Evolutionary conservation across 2,329 filamentous ascomycete species (phyloP), one percentile per base, ranked within the genome.

Genomic region (Fusarium pseudonygamai): DNA sequence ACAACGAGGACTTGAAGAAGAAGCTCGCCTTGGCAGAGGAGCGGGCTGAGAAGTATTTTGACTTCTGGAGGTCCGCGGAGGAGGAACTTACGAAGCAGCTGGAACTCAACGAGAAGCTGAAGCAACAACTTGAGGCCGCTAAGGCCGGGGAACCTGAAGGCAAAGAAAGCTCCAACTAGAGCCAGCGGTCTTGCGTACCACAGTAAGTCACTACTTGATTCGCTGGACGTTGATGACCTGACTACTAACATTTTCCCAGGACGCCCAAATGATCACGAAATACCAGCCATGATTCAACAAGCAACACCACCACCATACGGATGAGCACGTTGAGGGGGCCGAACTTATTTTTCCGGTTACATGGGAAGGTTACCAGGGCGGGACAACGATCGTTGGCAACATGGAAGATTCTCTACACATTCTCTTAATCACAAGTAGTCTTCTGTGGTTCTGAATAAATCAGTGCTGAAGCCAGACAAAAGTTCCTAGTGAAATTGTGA

Each of bases 1-100:
- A 26, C 0, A 26, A 45, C 0, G 45, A 47, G 3, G 45, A 47
- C 3, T 9, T 28, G 0, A 28, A 47, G 9, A 28, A 47, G 6
- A 22, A 22, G 9, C 45, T 28, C 20, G 26, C 26, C 13, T 20
- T 47, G 8, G 26, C 26, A 4, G 26, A 47, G 45, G 20, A 47
- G 20, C 45, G 45, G 6, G 9, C 14, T 5, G 12, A 46, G 24
- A 26, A 14, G 13, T 28, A 7, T 2, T 22, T 28, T 0, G 45
- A 47, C 9, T 47, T 22, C 20, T 47, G 45, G 45, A 26, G 20
- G 1, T 28, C 13, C 0, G 45, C 45, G 0, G 45, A 47, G 0
- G 45, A 47, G 0, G 45, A 47, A 6, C 14, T 47, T 0, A 15
- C 20, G 0, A 11, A 4, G 0, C 45, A 47, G 6, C 4, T 47